Evolutionary conservation across 768 basidiomycete species (phyloP), one percentile per base, ranked within the genome.

Genomic region (Calocybe gangraenosa): DNA sequence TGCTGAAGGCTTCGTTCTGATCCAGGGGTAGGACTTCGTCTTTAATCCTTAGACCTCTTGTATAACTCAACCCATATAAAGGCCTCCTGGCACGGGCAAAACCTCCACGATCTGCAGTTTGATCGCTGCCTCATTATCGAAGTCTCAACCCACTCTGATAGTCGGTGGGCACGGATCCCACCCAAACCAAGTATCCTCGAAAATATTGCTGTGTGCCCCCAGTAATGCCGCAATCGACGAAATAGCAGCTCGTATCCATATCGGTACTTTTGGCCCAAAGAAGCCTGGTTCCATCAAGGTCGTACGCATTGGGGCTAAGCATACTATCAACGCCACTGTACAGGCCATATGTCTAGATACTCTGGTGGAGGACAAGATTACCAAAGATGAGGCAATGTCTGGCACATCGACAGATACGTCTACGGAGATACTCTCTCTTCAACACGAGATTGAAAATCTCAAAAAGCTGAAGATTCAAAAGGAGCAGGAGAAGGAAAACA

Each of bases 141-240:
- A 70, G 31, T 82, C 87, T 17, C 60, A 79, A 4, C 81, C 84
- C 25, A 60, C 77, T 1, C 65, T 75, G 19, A 72, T 78, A 8
- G 55, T 74, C 17, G 74, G 82, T 40, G 65, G 77, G 9, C 70
- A 70, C 21, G 79, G 82, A 17, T 58, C 43, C 1, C 68, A 75
- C 9, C 17, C 73, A 75, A 39, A 71, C 64, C 50, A 56, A 47
- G 48, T 65, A n/a, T 59, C 72, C 0, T 68, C 77, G 11, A 81
- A 86, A 59, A 72, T 98, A 34, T 76, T 99, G 14, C 73, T 99
- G 30, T 99, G 96, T 58, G 96, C 96, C 0, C 96, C 96, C 1
- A 94, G 91, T 66, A 99, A 99, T 64, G 96, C 96, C 14, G 96
- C 96, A 19, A 94, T 99, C 32, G 94, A 99, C 58, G 96, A 99